Conservation (phyloP, 2,329 filamentous ascomycete species). For the Talaromyces pinophilus region DNA sequence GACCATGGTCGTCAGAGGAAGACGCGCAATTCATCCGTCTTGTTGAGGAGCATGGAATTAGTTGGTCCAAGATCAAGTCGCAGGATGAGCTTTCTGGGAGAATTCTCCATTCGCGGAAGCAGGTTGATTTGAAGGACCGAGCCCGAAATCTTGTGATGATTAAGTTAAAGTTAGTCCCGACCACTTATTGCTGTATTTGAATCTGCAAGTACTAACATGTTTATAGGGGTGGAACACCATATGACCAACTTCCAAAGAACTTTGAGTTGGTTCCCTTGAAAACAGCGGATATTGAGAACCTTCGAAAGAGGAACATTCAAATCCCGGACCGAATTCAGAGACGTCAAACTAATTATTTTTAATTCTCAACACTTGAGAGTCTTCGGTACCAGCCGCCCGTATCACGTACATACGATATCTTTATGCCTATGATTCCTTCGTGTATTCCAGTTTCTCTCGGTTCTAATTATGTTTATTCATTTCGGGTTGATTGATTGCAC, state of each 20-base stretch:
- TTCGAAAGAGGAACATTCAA: conserved; percentile 15
- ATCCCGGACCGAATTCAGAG: conserved; percentile 11
- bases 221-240: conserved; percentile 31
- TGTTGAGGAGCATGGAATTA: conserved; percentile 49
- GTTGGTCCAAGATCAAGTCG: conserved; percentile 51
- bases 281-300: conserved; percentile 23
- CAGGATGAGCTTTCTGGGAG: conserved; percentile 28
- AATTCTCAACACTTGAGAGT: not conserved
- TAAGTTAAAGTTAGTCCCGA: conserved; percentile 44
- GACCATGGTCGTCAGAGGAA: conserved; percentile 45
- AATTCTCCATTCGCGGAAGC: conserved; percentile 37
- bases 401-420: not conserved
- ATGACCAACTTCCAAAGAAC: conserved; percentile 42
- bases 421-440: not conserved
- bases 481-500: not conserved
- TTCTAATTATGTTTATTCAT: not conserved
- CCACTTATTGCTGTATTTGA: not conserved
- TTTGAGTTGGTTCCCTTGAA: conserved; percentile 48
- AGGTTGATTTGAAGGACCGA: conserved; percentile 58
- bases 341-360: conserved; percentile 13
- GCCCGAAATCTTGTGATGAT: conserved; percentile 56
- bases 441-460: not conserved
- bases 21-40: conserved; percentile 50
- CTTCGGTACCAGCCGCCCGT: not conserved
- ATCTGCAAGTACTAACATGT: conserved; percentile 5